Base-by-base conservation (phyloP, 2,329 filamentous ascomycete genomes). In the Cercospora zeina region DNA sequence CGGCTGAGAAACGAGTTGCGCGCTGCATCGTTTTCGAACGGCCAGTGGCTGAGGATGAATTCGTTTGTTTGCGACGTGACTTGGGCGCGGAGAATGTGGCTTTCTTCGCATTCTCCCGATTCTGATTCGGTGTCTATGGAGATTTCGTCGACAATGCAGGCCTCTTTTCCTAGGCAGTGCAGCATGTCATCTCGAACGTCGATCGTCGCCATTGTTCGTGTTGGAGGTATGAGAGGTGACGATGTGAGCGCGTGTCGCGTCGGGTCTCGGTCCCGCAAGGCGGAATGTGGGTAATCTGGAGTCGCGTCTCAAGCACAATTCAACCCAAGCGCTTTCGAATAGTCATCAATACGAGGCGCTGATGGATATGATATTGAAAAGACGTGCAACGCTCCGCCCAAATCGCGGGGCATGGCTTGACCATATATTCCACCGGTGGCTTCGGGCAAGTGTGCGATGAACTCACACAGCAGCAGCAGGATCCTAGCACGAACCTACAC, bases 31-130 rank as follows among this genome's bases (percentile, higher is more conserved):
- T 13, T 59, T 14, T 54, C 54, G 30, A 64, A 64, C 21, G 61
- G 37, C 62, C 62, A 64, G 42, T 64, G 59, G 14, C 24, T 24
- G 30, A 64, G 59, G 2, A 64, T 62, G 27, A 55, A 53, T 4
- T 53, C 30, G 42, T 62, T 59, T n/a, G 61, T 56, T 36, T 64
- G 62, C 7, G 54, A 9, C 7, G 62, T 62, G 33, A 64, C 19
- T 24, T 57, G 39, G 11, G 34, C 9, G 14, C 62, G 59, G 0
- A 64, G 62, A 16, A 54, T 4, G 30, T 64, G 62, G 30, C 19
- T 37, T 13, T 58, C 27, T 16, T 58, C 33, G n/a, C 36, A 31
- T 33, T 60, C 51, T 1, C 56, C 56, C 9, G 30, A 42, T 24
- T 60, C 58, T 13, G 49, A 45, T 27, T 60, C 58, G 36, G 19